Conservation (phyloP, 352 stramenopile genomes). For the Blastocystis sp. region DNA sequence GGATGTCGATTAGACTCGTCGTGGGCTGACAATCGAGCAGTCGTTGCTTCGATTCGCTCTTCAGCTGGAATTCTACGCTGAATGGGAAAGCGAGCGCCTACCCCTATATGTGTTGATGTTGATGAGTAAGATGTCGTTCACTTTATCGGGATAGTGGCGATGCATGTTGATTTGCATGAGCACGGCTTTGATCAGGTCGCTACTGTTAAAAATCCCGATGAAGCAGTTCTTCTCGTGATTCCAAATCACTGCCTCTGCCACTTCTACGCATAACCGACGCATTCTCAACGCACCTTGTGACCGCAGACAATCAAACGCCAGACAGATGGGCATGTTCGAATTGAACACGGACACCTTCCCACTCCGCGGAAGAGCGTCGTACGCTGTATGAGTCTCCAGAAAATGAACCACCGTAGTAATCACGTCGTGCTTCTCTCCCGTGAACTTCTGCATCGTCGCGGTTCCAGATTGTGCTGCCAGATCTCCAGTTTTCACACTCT, state of each 20-base stretch:
- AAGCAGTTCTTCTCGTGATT: constrained; percentile 65
- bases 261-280: constrained; percentile 26
- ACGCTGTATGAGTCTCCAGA: constrained; percentile 45
- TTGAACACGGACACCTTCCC: constrained; percentile 65
- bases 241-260: constrained; percentile 63
- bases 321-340: constrained; percentile 67
- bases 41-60: constrained; percentile 36
- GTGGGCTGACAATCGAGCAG: constrained; percentile 37
- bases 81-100: background rate
- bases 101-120: constrained; percentile 69
- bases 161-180: constrained; percentile 72
- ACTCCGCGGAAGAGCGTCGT: constrained; percentile 49
- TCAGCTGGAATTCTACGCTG: constrained; percentile 61
- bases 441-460: background rate
- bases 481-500: background rate
- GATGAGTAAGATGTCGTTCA: constrained; percentile 49
- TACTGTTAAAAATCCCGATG: constrained; percentile 63
- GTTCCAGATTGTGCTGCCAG: background rate
- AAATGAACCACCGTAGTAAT: constrained; percentile 50
- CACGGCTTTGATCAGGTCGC: constrained; percentile 68
- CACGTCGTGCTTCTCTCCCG: constrained; percentile 2
- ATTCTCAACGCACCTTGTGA: background rate
- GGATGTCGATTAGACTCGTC: constrained; percentile 45
- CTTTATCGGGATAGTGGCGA: constrained; percentile 28
- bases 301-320: constrained; percentile 62